phyloP scores from a whole-genome alignment of 2,329 filamentous ascomycete genomes.

The Stagonosporopsis vannaccii region DNA sequence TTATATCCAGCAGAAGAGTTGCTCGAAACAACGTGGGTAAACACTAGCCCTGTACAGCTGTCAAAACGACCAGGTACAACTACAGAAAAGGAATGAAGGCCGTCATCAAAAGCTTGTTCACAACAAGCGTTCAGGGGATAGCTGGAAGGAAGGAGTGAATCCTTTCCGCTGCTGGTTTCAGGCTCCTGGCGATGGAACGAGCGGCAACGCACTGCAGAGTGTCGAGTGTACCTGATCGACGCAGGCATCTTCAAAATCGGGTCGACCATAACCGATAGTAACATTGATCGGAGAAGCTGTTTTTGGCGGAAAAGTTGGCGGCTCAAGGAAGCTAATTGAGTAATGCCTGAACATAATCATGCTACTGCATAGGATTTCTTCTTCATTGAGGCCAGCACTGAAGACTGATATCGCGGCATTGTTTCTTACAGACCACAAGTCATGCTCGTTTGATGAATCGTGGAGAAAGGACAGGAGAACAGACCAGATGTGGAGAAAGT shows the following conservation, averaged over 20 bases:
- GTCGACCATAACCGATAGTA: constrained; percentile 12
- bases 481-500: constrained; percentile 8
- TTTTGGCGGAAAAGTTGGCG: not conserved
- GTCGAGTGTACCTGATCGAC: constrained; percentile 25
- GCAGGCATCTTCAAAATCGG: constrained; percentile 25
- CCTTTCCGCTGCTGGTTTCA: constrained; percentile 24
- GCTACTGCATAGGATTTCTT: not conserved
- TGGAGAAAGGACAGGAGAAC: constrained; percentile 1
- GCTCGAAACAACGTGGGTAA: constrained; percentile 12
- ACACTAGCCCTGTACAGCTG: constrained; percentile 17
- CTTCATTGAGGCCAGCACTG: not conserved
- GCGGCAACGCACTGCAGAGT: constrained; percentile 15
- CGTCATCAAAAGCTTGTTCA: constrained; percentile 22
- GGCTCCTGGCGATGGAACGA: constrained; percentile 7
- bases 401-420: too few species aligned
- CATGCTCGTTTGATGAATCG: not conserved
- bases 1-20: constrained; percentile 24
- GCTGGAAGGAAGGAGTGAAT: constrained; percentile 3
- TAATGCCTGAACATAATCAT: not conserved
- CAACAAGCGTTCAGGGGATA: constrained; percentile 11
- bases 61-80: constrained; percentile 14
- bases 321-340: constrained; percentile 7
- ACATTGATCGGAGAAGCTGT: not conserved
- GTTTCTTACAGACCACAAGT: not conserved
- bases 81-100: constrained; percentile 18